Evolutionary conservation across 1,284 basidiomycete genomes (phyloP).

Genomic region (Irpex sp.): DNA sequence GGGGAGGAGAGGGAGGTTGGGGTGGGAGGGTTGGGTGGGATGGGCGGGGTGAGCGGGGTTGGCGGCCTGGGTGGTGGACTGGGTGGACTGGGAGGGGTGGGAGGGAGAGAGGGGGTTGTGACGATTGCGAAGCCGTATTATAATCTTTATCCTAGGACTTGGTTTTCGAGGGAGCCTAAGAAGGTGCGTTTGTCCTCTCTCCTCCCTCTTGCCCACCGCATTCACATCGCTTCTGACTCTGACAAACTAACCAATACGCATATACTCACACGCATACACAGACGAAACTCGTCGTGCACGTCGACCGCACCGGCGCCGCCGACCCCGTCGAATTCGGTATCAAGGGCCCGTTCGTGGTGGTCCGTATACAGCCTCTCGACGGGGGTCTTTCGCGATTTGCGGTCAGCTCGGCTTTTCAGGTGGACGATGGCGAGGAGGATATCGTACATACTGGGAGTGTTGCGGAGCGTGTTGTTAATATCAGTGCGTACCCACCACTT

Average conservation of each 20-base stretch:
- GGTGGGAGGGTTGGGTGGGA: constrained; percentile 68
- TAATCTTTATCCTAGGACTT: constrained; percentile 78
- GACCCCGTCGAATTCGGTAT: constrained; percentile 75
- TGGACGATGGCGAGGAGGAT: constrained; percentile 73
- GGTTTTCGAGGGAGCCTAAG: constrained; percentile 68
- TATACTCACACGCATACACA: constrained; percentile 24
- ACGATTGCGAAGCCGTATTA: constrained; percentile 78
- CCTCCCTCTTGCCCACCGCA: too few relatives aligned
- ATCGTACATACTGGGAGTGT: constrained; percentile 79
- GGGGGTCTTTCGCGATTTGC: constrained; percentile 78
- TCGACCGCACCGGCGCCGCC: constrained; percentile 71
- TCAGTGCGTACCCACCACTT: constrained; percentile 65
- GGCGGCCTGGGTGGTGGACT: constrained; percentile 58
- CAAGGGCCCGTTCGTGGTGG: constrained; percentile 64
- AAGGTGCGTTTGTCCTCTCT: constrained; percentile 49
- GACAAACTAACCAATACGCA: too few relatives aligned
- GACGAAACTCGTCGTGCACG: constrained; percentile 86
- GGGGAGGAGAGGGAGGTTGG: constrained; percentile 76
- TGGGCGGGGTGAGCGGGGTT: constrained; percentile 69
- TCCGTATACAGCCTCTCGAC: constrained; percentile 75
- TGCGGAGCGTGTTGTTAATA: constrained; percentile 69
- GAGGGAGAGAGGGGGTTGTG: constrained; percentile 73
- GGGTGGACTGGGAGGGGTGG: constrained; percentile 63
- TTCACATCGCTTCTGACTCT: too few relatives aligned
- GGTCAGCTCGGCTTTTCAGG: constrained; percentile 68